These are phyloP conservation scores for Silene coronaria DNA, from an alignment of 179 eudicot species.

Conservation along the genomic window DNA sequence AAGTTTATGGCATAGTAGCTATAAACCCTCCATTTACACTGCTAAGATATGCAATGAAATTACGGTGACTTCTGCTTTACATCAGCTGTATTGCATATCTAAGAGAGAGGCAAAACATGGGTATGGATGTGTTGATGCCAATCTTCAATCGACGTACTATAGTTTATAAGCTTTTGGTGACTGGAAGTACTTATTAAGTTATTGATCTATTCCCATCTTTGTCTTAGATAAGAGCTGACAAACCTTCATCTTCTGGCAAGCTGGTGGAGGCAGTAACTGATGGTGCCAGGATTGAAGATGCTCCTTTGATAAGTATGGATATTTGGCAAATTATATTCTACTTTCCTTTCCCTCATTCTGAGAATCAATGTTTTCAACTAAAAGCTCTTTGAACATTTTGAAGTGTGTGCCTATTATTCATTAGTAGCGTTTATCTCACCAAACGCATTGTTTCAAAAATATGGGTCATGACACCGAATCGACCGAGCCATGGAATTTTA, in stretches of 20 bases:
- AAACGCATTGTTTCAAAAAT: no score
- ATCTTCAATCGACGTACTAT: background rate
- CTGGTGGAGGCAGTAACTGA: conserved; percentile 21
- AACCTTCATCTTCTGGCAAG: conserved; percentile 28
- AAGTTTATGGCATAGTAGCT: background rate
- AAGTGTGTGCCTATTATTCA: background rate
- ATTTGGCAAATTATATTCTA: conserved; percentile 1
- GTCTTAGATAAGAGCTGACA: conserved; percentile 32
- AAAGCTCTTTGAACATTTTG: background rate
- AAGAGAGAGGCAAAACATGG: background rate
- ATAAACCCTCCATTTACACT: background rate
- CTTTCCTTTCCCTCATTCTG: background rate
- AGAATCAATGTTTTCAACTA: conserved; percentile 1
- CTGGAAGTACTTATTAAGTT: background rate
- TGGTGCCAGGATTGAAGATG: conserved; percentile 32
- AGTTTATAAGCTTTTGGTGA: background rate
- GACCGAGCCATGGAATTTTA: no score
- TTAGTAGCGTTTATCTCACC: no score
- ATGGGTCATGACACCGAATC: background rate
- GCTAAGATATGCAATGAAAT: background rate
- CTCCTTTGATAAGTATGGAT: conserved; percentile 37
- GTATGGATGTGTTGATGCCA: background rate
- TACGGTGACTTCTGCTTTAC: background rate
- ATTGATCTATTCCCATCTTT: conserved; percentile 7
- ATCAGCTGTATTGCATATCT: background rate